Base-by-base conservation (phyloP, 495 filamentous ascomycete species). In the Aspergillus wentii region DNA sequence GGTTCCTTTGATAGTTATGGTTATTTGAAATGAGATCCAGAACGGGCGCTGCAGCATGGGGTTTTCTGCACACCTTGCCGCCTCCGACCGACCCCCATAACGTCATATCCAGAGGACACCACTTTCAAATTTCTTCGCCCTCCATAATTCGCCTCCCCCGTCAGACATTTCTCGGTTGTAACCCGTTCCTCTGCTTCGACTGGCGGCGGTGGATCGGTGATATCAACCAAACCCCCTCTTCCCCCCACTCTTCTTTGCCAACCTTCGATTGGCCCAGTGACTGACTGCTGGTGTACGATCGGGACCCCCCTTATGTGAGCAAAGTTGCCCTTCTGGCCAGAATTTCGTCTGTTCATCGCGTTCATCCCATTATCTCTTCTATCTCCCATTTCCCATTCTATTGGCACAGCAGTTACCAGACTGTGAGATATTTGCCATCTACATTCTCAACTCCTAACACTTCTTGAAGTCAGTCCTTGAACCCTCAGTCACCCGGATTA, bases 121-220 rank as follows among this genome's bases (percentile, higher is more conserved):
- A 33, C 27, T 25, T 33, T 31, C 33, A 16, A 15, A 37, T 41
- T 42, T 22, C 20, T 36, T 43, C 40, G 16, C 30, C 38, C 42
- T 46, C 41, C 47, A n/a, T n/a, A n/a, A 48, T 47, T 51, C 27
- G 35, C 33, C 42, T 38, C 37, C 38, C 43, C n/a, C n/a, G n/a
- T n/a, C 38, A 33, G 30, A 41, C 32, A 38, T 39, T 35, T 41
- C 39, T 35, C 42, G 37, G 29, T 43, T 44, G 38, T 47, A 27
- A 41, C 34, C 27, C 42, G 40, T 38, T 33, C 27, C 29, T n/a
- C 23, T 20, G 33, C 20, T 35, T 46, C 39, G 33, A 42, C 37
- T 15, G 34, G 58, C 54, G 53, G 46, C 43, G 40, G 48, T 53
- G 52, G 49, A 49, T 47, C 51, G 56, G 46, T 50, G 48, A 61